Evolutionary conservation across 2,329 filamentous ascomycete genomes (phyloP).

Genomic region (Fusarium scirpi): DNA sequence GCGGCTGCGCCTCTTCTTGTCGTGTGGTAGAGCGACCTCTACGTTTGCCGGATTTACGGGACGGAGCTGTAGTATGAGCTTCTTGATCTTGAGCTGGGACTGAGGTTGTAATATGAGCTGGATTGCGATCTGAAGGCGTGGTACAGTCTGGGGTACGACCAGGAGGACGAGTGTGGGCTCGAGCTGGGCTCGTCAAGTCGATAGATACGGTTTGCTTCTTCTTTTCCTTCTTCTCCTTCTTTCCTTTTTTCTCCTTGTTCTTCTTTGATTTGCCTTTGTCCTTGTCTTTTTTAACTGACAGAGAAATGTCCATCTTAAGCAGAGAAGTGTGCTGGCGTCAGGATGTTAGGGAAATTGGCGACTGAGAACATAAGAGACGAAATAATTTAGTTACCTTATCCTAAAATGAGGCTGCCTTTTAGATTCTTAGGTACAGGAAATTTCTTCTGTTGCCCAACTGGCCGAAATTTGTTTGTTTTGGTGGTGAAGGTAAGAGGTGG

Average conservation of each 20-base stretch:
- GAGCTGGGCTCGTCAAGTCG: not conserved
- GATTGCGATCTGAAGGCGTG: no score
- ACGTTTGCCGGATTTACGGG: not conserved
- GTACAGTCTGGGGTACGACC: no score
- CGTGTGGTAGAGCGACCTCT: no score
- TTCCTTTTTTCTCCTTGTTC: not conserved
- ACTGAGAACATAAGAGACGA: not conserved
- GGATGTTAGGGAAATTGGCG: not conserved
- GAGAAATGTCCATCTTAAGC: not conserved
- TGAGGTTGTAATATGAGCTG: no score
- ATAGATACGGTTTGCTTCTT: not conserved
- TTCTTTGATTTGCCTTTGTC: not conserved
- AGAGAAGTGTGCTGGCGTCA: not conserved
- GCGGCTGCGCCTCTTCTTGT: rapidly evolving
- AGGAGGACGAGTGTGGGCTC: not conserved
- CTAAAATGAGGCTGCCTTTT: no score
- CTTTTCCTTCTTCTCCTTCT: not conserved
- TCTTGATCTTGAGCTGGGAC: no score
- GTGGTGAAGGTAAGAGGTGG: no score
- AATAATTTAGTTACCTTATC: no score
- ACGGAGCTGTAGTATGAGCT: no score
- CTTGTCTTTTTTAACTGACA: not conserved
- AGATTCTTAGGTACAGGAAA: not conserved
- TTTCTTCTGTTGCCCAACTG: not conserved
- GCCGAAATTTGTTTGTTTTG: not conserved